Evolutionary conservation across 2,329 filamentous ascomycete genomes (phyloP), one percentile per base, ranked within the genome.

Genomic region (Herpotrichia juniperi): DNA sequence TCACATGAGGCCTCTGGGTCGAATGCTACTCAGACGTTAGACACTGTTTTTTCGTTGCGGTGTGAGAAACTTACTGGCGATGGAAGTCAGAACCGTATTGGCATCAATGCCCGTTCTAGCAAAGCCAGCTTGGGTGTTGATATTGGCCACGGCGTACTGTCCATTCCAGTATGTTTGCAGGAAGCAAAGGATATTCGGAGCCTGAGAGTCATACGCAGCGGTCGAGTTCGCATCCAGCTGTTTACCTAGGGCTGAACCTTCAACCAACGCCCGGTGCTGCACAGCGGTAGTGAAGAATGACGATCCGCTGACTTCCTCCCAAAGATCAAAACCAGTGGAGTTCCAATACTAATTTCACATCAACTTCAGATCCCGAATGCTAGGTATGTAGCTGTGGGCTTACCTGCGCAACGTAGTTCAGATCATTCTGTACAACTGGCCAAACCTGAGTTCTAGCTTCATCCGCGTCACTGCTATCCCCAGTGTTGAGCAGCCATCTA

Each of bases 251-350:
- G 79, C 77, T 46, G 79, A 83, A 6, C 90, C 90, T 72, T 89
- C 85, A 1, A 79, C 69, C 57, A 80, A 62, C 64, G 85, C 80
- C 59, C 89, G 84, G 67, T 93, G 85, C 56, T 89, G 86, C 40
- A 82, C 81, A 2, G 84, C 83, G 34, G 85, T 76, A 1, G 90
- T 93, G 74, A 93, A 94, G 77, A 92, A 93, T 0, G 89, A 92
- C 31, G 83, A 86, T 37, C 89, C 88, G 26, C 78, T 76, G 10
- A 92, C 84, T 69, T 93, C 90, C 69, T 94, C 90, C 90, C 90
- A 94, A 2, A 94, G 80, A 68, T 94, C 90, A 64, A 85, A 93
- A 4, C 78, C 79, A 3, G 79, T 79, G 30, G 77, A 69, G 54
- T 80, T 83, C 74, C 79, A 81, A 74, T 90, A 89, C 66, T n/a